Evolutionary conservation across 441 rosid genomes (phyloP).

Genomic region (Pelargonium citronellum): DNA sequence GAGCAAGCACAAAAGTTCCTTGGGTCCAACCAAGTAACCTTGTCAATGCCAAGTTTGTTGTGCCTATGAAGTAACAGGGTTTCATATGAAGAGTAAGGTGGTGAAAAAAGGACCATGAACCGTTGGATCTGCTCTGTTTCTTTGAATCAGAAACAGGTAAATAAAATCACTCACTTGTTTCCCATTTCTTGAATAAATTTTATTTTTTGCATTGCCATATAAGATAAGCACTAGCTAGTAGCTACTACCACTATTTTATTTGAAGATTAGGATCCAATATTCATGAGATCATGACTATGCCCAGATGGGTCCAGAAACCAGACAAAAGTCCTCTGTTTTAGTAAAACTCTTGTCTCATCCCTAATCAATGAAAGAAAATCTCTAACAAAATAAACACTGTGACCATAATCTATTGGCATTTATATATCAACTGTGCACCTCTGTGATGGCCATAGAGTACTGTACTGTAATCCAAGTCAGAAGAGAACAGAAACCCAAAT

Average conservation of each 20-base stretch:
- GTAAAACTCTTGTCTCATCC: constrained; percentile 30
- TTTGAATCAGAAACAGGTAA: constrained; percentile 31
- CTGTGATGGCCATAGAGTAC: not conserved
- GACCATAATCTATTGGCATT: not conserved
- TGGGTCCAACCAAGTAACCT: constrained; percentile 8
- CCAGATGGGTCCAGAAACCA: constrained; percentile 14
- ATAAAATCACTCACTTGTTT: constrained; percentile 32
- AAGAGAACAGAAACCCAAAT: not conserved
- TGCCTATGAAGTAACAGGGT: constrained; percentile 5
- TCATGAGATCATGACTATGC: constrained; percentile 3
- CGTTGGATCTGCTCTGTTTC: constrained; percentile 38
- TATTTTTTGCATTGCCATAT: not conserved
- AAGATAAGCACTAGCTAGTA: not conserved
- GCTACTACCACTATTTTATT: not conserved
- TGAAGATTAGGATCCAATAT: constrained; percentile 5
- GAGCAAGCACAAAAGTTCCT: constrained; percentile 4
- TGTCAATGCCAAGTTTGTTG: constrained; percentile 1
- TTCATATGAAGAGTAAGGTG: not conserved
- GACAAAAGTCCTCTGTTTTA: constrained; percentile 29
- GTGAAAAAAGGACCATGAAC: constrained; percentile 23
- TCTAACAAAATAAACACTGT: constrained; percentile 28
- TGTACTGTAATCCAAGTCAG: constrained; percentile 8
- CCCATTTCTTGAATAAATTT: not conserved
- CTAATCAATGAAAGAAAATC: constrained; percentile 30
- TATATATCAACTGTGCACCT: not conserved